Evolutionary conservation across 768 basidiomycete genomes (phyloP), one percentile per base, ranked within the genome.

Genomic region (Cystobasidium onofrii): DNA sequence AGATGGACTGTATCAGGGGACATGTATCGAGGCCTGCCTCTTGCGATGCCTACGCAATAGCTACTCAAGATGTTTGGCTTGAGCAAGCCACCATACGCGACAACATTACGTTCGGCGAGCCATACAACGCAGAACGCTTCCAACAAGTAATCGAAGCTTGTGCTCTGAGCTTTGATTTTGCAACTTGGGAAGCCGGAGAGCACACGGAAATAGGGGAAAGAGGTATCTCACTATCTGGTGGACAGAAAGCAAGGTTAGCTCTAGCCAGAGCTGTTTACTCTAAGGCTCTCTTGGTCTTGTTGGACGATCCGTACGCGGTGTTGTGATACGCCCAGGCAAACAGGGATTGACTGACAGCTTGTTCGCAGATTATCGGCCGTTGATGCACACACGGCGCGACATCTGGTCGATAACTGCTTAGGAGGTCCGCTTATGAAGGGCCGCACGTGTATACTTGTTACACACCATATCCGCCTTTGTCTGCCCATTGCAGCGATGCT

Each of bases 391-490:
- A 90, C 89, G 0, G 89, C 92, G 0, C 87, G 88, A 76, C 89
- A 90, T 81, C 86, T 98, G 55, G 89, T 88, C 77, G 83, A 87
- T 23, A 84, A 91, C 66, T 93, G 91, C 77, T 83, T 98, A 25
- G 84, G 85, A 75, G 92, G 94, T 9, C 87, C 89, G 60, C 82
- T 96, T 50, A 84, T 92, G 79, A 81, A 83, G n/a, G 88, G 86
- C 20, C 85, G 93, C 60, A 96, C 94, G 0, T 83, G 95, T 62
- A 84, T 97, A 55, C 84, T 98, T 27, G 92, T 96, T 64, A 96
- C 94, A 1, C 95, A 99, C 79, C 92, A 95, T 78, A 90, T 96
- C 39, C 90, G 92, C 78, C 84, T 98, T 2, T 92, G 91, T 78
- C 85, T 87, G 1, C 87, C 90, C 0, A 89, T 86, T 34, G 91